Evolutionary conservation across 75 land plant genomes (phyloP), one percentile per base, ranked within the genome.

Genomic region (Pinus albicaulis): DNA sequence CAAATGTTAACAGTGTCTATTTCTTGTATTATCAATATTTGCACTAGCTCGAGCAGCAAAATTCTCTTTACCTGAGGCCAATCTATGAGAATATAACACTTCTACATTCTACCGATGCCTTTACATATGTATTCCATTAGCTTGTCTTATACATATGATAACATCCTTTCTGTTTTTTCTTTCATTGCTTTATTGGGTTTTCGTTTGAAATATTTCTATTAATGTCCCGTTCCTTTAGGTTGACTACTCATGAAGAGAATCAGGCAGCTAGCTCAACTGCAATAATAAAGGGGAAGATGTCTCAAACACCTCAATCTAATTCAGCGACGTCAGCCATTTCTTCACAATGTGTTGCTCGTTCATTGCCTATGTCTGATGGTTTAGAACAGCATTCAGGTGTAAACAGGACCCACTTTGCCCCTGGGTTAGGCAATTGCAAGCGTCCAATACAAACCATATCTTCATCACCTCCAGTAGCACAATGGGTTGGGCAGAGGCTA

Each of bases 401-500:
- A 58, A 80, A 74, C 80, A 92, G 89, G 82, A 23, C 65, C 14
- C 92, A 87, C 55, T 63, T 84, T 26, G 34, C 86, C 4, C 20
- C 75, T 64, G 89, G 75, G 17, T 82, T 78, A 68, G 83, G 65
- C 60, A 89, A 86, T 80, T 87, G 92, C 38, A 95, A 92, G 82
- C 88, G 98, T 60, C 77, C 93, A 25, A 57, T 90, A n/a, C 77
- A 87, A n/a, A 57, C 88, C 56, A 83, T 81, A 62, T 84, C 92
- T 57, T 88, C 99, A 25, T 90, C 98, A 28, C 83, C 92, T 28
- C 87, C 92, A 15, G 89, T 90, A 28, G 76, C 89, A 63, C 88
- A 90, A 55, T 92, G 95, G 93, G 95, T 55, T 74, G 88, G 92
- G 55, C 93, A 95, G 80, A 83, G 93, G 61, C 94, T 97, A 38